Percentiles rank a stretch among this genome's conserved stretches.
phyloP scores from a whole-genome alignment of 306 rosid species.

The Inga oerstediana region DNA sequence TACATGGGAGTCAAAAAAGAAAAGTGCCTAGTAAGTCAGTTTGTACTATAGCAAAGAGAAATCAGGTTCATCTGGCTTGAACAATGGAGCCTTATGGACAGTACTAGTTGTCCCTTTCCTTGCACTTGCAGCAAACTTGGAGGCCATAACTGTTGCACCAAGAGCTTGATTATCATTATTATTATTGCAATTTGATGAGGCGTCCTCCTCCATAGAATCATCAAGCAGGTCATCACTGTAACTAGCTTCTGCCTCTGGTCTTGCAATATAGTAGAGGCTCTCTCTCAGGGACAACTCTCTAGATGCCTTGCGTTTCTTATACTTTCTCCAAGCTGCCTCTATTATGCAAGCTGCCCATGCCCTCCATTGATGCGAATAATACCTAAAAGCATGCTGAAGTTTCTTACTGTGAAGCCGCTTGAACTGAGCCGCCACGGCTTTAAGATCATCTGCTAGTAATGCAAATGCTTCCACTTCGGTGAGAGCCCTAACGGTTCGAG shows the following conservation, averaged over 20 bases:
- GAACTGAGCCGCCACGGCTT: slow-evolving; percentile 88
- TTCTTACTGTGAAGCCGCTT: slow-evolving; percentile 87
- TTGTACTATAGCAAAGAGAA: slow-evolving; percentile 49
- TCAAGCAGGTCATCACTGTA: slow-evolving; percentile 30
- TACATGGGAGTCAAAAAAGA: slow-evolving; percentile 32
- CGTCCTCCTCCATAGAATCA: background rate
- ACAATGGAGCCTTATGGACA: slow-evolving; percentile 59
- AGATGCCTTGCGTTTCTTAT: slow-evolving; percentile 67
- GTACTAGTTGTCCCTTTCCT: slow-evolving; percentile 48
- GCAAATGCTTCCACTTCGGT: slow-evolving; percentile 94
- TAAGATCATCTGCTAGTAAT: slow-evolving; percentile 85
- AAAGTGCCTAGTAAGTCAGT: background rate
- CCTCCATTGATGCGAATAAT: slow-evolving; percentile 94
- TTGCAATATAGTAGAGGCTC: slow-evolving; percentile 46
- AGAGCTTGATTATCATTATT: slow-evolving; percentile 29
- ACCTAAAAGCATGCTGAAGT: slow-evolving; percentile 87
- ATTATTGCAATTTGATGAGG: background rate
- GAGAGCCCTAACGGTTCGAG: slow-evolving; percentile 76
- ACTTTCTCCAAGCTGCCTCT: slow-evolving; percentile 82
- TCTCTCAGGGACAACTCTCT: slow-evolving; percentile 60
- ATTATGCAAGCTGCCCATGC: slow-evolving; percentile 96
- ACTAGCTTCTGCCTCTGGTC: slow-evolving; percentile 21
- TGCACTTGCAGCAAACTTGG: slow-evolving; percentile 77
- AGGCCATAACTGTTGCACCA: slow-evolving; percentile 70
- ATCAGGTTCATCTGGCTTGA: slow-evolving; percentile 91